A percentile compares a stretch with the other conserved stretches of the same genome.
Evolutionary conservation across 331 rosid genomes (phyloP).

Genomic region (Quercus lobata): DNA sequence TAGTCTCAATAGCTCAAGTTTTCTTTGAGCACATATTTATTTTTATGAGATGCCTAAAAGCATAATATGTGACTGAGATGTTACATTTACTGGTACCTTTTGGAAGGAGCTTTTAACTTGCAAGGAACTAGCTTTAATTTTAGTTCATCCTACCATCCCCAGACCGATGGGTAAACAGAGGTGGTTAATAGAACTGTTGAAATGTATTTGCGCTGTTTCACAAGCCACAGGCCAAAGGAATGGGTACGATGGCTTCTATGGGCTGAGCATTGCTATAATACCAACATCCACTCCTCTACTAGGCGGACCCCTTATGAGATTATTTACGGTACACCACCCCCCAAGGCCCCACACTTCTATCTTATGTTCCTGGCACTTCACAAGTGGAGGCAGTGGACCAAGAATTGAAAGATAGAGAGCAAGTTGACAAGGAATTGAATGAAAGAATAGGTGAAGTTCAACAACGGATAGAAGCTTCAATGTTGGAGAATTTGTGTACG

Average conservation of each 20-base stretch:
- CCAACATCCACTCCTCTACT: neutral
- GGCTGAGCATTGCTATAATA: neutral
- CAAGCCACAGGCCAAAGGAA: neutral
- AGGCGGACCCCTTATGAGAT: neutral
- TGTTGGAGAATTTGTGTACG: too few relatives aligned
- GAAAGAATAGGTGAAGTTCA: too few relatives aligned
- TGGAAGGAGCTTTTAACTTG: neutral
- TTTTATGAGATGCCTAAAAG: neutral
- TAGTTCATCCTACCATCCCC: neutral
- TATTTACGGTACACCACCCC: neutral
- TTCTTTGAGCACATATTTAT: neutral
- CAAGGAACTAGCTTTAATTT: neutral
- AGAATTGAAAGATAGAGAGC: neutral
- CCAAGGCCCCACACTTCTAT: too few relatives aligned
- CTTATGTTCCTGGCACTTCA: neutral
- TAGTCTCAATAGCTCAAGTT: neutral
- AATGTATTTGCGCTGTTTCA: neutral
- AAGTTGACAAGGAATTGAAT: too few relatives aligned
- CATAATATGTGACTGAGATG: neutral
- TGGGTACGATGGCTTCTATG: neutral
- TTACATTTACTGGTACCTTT: neutral
- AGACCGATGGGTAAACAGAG: neutral
- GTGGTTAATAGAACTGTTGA: neutral
- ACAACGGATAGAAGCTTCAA: too few relatives aligned
- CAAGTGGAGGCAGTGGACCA: neutral